Conservation (phyloP, 805 yeast genomes). For the Teunomyces tritomae region DNA sequence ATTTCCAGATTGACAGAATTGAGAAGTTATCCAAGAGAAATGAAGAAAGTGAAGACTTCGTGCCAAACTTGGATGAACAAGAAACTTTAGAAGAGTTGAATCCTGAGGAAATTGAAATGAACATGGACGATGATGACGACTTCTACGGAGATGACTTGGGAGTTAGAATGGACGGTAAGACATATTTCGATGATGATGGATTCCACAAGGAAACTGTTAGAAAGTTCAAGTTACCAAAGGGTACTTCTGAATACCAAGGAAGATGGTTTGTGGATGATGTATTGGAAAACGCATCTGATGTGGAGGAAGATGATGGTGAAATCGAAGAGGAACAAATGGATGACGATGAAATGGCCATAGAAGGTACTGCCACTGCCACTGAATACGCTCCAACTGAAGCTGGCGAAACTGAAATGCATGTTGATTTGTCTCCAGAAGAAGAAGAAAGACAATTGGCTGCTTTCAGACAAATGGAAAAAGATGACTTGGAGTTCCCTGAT, state of each 20-base stretch:
- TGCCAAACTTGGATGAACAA: slow-evolving; percentile 38
- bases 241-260: slow-evolving; percentile 75
- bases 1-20: slow-evolving; percentile 70
- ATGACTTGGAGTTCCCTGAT: slow-evolving; percentile 92
- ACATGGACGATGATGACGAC: slow-evolving; percentile 25
- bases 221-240: slow-evolving; percentile 55
- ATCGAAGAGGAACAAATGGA: slow-evolving; percentile 37
- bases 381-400: slow-evolving; percentile 47
- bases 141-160: slow-evolving; percentile 33
- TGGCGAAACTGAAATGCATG: slow-evolving; percentile 54
- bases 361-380: slow-evolving; percentile 26
- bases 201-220: slow-evolving; percentile 14
- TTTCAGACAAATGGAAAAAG: slow-evolving; percentile 68
- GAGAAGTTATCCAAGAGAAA: slow-evolving; percentile 43
- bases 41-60: slow-evolving; percentile 22
- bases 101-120: slow-evolving; percentile 53
- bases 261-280: slow-evolving; percentile 68
- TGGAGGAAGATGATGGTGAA: slow-evolving; percentile 42
- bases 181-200: slow-evolving; percentile 39
- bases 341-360: slow-evolving; percentile 23
- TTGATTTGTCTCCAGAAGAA: slow-evolving; percentile 77
- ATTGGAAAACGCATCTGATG: slow-evolving; percentile 40
- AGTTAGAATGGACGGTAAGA: slow-evolving; percentile 56
- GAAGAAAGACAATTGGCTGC: slow-evolving; percentile 73
- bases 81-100: slow-evolving; percentile 61